phyloP scores from a whole-genome alignment of 208 protist species.

The Acanthamoeba divionensis region DNA sequence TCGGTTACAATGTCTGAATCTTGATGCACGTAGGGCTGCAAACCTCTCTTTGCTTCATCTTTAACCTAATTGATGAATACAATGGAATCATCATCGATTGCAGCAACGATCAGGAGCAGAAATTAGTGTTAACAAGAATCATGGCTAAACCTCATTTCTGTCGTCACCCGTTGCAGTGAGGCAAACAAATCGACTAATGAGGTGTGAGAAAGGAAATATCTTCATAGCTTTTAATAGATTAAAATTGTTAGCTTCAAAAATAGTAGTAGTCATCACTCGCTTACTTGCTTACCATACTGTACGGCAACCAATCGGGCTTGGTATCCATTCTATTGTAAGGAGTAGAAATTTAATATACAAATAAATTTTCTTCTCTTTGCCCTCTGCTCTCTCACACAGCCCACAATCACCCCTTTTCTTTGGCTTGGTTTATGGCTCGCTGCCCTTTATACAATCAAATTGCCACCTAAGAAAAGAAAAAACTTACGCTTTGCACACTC shows the following conservation, averaged over 20 bases:
- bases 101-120: not conserved
- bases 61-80: not conserved
- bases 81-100: not conserved
- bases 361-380: too few species aligned
- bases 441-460: too few species aligned
- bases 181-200: constrained; percentile 6
- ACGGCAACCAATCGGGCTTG: not conserved
- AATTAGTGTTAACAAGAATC: not conserved
- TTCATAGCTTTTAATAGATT: not conserved
- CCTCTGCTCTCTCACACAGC: too few species aligned
- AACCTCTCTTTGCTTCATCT: constrained; percentile 25
- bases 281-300: not conserved
- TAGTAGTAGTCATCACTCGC: not conserved
- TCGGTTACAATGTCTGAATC: constrained; percentile 22
- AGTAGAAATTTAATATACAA: not conserved
- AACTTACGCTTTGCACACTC: not conserved
- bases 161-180: not conserved
- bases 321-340: not conserved
- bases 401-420: too few species aligned
- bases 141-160: constrained; percentile 4
- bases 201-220: constrained; percentile 47
- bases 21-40: constrained; percentile 20
- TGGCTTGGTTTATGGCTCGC: too few species aligned
- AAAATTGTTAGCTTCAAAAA: not conserved
- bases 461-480: not conserved